A percentile compares a stretch with the other conserved stretches of the same genome.
These are phyloP conservation scores for Hemisphaericaspora xylanilytica DNA, from an alignment of 1,139 yeast species.

Conservation along the genomic window DNA sequence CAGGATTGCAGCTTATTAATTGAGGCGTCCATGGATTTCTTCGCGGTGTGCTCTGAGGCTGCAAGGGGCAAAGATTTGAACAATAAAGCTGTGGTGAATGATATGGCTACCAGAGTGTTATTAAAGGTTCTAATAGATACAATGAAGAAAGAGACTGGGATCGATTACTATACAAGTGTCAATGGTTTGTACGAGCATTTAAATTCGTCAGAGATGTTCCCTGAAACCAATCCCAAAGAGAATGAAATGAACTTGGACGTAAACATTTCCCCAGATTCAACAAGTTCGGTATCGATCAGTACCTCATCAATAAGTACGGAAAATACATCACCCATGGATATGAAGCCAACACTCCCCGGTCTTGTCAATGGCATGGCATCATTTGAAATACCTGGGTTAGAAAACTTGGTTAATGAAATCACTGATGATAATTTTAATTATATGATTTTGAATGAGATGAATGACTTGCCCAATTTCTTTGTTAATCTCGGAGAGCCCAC, in stretches of 20 bases:
- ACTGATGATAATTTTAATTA: slow-evolving; percentile 10
- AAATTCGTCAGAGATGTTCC: slow-evolving; percentile 18
- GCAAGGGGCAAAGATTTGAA: slow-evolving; percentile 12
- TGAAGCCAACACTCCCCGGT: slow-evolving; percentile 2
- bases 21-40: slow-evolving; percentile 15
- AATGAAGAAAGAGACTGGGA: slow-evolving; percentile 12
- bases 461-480: slow-evolving; percentile 10
- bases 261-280: neutral
- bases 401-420: slow-evolving; percentile 5
- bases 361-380: neutral
- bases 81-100: slow-evolving; percentile 18
- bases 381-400: neutral
- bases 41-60: slow-evolving; percentile 2
- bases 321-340: slow-evolving; percentile 2
- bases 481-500: neutral
- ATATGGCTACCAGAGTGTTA: slow-evolving; percentile 19
- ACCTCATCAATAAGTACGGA: neutral
- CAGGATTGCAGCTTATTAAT: slow-evolving; percentile 15
- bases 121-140: slow-evolving; percentile 20
- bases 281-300: neutral
- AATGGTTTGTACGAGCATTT: slow-evolving; percentile 20
- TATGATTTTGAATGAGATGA: slow-evolving; percentile 11
- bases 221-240: slow-evolving; percentile 18
- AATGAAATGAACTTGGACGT: neutral
- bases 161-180: slow-evolving; percentile 14